These are phyloP conservation scores for Zygosaccharomyces bailii DNA, from an alignment of 805 yeast genomes.

Conservation along the genomic window DNA sequence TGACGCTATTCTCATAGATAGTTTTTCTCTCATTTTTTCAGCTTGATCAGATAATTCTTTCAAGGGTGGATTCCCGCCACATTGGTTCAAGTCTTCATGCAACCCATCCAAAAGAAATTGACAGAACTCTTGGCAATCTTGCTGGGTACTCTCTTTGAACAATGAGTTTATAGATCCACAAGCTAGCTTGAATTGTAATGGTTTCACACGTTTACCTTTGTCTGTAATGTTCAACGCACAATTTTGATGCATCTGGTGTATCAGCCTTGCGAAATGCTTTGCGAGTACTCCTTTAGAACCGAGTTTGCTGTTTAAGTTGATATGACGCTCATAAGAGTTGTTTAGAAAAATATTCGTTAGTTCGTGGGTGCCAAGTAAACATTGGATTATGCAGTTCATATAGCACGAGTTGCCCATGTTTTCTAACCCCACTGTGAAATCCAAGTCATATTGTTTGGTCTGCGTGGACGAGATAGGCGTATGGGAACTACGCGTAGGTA, in stretches of 20 bases:
- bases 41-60: conserved; percentile 66
- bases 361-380: conserved; percentile 69
- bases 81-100: conserved; percentile 82
- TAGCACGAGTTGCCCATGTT: conserved; percentile 92
- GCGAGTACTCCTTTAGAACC: conserved; percentile 82
- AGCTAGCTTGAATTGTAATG: conserved; percentile 60
- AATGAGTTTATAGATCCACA: conserved; percentile 67
- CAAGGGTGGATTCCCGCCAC: conserved; percentile 50
- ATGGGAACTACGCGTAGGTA: conserved; percentile 15
- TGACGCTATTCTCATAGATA: conserved; percentile 77
- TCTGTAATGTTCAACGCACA: conserved; percentile 16
- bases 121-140: conserved; percentile 90
- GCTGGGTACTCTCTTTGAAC: conserved; percentile 81
- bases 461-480: conserved; percentile 4
- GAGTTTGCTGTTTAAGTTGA: conserved; percentile 65
- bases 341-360: conserved; percentile 59
- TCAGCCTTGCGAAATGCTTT: conserved; percentile 58
- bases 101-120: conserved; percentile 84
- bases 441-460: conserved; percentile 19
- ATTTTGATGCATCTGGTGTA: conserved; percentile 50
- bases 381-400: conserved; percentile 88
- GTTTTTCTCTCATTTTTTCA: conserved; percentile 63
- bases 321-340: conserved; percentile 58
- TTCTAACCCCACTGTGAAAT: conserved; percentile 63
- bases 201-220: conserved; percentile 48